Conservation (phyloP, 768 basidiomycete species). For the Trametes punicea region DNA sequence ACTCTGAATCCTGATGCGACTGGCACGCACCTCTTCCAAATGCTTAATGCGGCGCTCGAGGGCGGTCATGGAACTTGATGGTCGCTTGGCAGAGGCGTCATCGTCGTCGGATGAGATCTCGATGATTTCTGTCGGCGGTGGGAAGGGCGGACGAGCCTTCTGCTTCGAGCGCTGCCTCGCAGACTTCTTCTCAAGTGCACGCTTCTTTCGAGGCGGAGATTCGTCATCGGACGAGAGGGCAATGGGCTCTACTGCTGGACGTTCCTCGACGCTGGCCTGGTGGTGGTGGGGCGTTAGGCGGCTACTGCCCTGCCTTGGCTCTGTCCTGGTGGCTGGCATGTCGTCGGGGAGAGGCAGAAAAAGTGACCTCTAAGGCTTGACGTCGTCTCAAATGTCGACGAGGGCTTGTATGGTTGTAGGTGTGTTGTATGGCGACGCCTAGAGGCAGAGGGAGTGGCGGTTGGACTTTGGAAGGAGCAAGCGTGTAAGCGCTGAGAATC, state of each 20-base stretch:
- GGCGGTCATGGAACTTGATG: background rate
- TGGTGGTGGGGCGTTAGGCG: slow-evolving; percentile 11
- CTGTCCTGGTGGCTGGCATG: slow-evolving; percentile 22
- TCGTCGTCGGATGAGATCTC: slow-evolving; percentile 29
- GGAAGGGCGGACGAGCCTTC: slow-evolving; percentile 11
- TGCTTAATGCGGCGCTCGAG: slow-evolving; percentile 15
- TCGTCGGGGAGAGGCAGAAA: background rate
- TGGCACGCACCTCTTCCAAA: slow-evolving; percentile 13
- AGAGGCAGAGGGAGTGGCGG: slow-evolving; percentile 1
- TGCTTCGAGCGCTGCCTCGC: slow-evolving; percentile 13
- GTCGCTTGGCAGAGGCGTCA: background rate
- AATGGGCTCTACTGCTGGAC: slow-evolving; percentile 13
- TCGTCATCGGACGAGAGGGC: slow-evolving; percentile 25
- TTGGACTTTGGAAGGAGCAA: slow-evolving; percentile 3
- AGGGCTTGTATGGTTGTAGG: background rate
- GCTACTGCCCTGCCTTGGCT: slow-evolving; percentile 13
- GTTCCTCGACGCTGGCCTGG: background rate
- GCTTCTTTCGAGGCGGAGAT: slow-evolving; percentile 4
- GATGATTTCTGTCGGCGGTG: slow-evolving; percentile 17
- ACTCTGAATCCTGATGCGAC: background rate
- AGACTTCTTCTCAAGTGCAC: background rate
- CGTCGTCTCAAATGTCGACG: background rate
- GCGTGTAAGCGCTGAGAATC: background rate
- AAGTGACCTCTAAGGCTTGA: background rate
- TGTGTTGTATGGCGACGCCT: background rate